Evolutionary conservation across 2,329 filamentous ascomycete genomes (phyloP).

Genomic region (Neonectria magnoliae): DNA sequence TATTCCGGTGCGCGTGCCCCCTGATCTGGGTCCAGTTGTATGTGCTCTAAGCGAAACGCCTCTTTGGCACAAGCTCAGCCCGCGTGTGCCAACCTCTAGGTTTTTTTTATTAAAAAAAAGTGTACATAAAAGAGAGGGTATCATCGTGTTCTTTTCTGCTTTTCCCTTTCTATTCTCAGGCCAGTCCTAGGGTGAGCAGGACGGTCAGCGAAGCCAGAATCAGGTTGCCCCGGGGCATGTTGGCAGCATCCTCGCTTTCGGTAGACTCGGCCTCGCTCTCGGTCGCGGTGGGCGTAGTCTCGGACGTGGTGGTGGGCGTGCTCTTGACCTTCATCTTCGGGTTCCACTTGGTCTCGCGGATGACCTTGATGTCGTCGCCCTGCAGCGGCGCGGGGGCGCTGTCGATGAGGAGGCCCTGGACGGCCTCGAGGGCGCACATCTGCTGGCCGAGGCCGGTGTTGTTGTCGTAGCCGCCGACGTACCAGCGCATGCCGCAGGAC

Average conservation of each 20-base stretch:
- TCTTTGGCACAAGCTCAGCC: constrained; percentile 28
- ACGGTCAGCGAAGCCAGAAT: constrained; percentile 33
- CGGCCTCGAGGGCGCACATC: constrained; percentile 71
- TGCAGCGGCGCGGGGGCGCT: constrained; percentile 57
- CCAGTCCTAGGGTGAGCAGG: constrained; percentile 32
- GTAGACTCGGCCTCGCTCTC: constrained; percentile 25
- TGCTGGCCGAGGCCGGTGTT: constrained; percentile 68
- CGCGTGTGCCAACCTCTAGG: constrained; percentile 31
- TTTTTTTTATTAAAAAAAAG: not conserved
- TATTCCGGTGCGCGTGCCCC: constrained; percentile 23
- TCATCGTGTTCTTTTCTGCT: not conserved
- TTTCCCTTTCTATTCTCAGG: constrained; percentile 3
- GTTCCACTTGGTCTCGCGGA: constrained; percentile 46
- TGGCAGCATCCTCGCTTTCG: constrained; percentile 35
- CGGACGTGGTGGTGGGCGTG: constrained; percentile 16
- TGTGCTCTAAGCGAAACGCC: constrained; percentile 27
- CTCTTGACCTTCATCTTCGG: constrained; percentile 24
- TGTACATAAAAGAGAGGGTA: constrained; percentile 22
- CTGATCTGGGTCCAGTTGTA: constrained; percentile 8
- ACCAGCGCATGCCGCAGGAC: constrained; percentile 72
- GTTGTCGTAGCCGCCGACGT: constrained; percentile 65
- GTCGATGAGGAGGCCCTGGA: constrained; percentile 66
- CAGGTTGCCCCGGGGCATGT: constrained; percentile 25
- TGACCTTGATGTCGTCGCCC: constrained; percentile 58
- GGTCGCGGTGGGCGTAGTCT: constrained; percentile 18